Evolutionary conservation across 1,139 yeast species (phyloP).

Genomic region (Geotrichum bryndzae): DNA sequence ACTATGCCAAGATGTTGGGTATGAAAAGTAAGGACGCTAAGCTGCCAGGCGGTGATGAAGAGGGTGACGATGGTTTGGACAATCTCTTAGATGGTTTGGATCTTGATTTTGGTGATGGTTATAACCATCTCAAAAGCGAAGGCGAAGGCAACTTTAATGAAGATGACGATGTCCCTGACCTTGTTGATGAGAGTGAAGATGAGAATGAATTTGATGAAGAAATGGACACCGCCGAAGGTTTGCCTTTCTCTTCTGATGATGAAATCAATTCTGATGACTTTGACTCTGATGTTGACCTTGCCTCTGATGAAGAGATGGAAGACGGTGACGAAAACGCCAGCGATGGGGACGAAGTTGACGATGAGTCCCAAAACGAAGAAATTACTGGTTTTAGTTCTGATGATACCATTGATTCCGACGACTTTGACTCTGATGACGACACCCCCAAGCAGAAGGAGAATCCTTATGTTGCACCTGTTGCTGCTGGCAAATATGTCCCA

Average conservation of each 20-base stretch:
- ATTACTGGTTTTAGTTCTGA: background rate
- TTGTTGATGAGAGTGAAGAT: slow-evolving; percentile 11
- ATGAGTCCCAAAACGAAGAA: slow-evolving; percentile 38
- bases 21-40: slow-evolving; percentile 46
- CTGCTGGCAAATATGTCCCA: slow-evolving; percentile 58
- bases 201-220: slow-evolving; percentile 23
- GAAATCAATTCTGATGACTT: slow-evolving; percentile 47
- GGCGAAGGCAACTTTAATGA: slow-evolving; percentile 23
- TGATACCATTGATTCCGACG: slow-evolving; percentile 19
- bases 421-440: slow-evolving; percentile 44
- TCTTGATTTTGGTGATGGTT: slow-evolving; percentile 44
- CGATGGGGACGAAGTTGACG: slow-evolving; percentile 34
- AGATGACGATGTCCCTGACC: slow-evolving; percentile 19
- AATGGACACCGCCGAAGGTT: slow-evolving; percentile 4
- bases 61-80: slow-evolving; percentile 64
- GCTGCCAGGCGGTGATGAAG: slow-evolving; percentile 34
- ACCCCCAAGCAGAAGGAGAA: slow-evolving; percentile 51
- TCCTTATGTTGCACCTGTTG: slow-evolving; percentile 77
- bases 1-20: slow-evolving; percentile 78
- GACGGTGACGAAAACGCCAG: slow-evolving; percentile 25
- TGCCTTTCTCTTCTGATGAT: slow-evolving; percentile 43
- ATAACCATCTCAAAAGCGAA: slow-evolving; percentile 31
- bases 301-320: slow-evolving; percentile 27
- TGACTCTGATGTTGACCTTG: slow-evolving; percentile 25
- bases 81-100: slow-evolving; percentile 76